Percentiles rank a stretch among this genome's conserved stretches.
Evolutionary conservation across 2,329 filamentous ascomycete genomes (phyloP).

Genomic region (Arthrobotrys sinensis): DNA sequence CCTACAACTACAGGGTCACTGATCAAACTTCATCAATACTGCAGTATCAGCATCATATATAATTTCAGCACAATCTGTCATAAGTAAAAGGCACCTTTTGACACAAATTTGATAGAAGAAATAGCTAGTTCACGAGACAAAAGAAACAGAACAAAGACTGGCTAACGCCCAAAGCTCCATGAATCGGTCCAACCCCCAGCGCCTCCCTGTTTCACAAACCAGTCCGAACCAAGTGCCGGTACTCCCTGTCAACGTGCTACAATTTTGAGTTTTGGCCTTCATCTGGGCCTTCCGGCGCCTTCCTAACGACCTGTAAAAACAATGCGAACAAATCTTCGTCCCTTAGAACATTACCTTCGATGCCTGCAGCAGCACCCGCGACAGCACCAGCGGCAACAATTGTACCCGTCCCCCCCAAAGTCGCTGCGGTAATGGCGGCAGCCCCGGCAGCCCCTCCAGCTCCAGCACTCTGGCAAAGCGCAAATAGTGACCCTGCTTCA

Average conservation of each 20-base stretch:
- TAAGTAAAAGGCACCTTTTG: no score
- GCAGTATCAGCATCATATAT: no score
- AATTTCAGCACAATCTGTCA: no score
- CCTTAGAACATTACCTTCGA: background rate
- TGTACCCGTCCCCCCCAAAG: constrained; percentile 3
- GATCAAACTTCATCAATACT: no score
- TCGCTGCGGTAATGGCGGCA: constrained; percentile 18
- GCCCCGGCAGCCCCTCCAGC: constrained; percentile 43
- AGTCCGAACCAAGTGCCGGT: no score
- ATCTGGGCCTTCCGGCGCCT: background rate
- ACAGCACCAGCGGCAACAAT: constrained; percentile 15
- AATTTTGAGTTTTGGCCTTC: background rate
- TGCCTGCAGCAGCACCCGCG: constrained; percentile 10
- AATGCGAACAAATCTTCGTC: constrained; percentile 38
- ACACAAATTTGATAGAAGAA: no score
- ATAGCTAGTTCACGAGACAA: no score
- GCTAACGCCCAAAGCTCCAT: no score
- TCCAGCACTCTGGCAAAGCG: constrained; percentile 45
- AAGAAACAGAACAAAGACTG: no score
- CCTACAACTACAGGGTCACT: background rate
- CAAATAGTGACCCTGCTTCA: constrained; percentile 45
- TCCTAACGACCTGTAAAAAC: constrained; percentile 39
- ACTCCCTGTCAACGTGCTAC: background rate
- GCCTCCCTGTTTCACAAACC: no score
- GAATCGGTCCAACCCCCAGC: no score